A percentile compares a stretch with the other conserved stretches of the same genome.
Conservation (phyloP, 2,329 filamentous ascomycete species). For the Cladophialophora exuberans region DNA sequence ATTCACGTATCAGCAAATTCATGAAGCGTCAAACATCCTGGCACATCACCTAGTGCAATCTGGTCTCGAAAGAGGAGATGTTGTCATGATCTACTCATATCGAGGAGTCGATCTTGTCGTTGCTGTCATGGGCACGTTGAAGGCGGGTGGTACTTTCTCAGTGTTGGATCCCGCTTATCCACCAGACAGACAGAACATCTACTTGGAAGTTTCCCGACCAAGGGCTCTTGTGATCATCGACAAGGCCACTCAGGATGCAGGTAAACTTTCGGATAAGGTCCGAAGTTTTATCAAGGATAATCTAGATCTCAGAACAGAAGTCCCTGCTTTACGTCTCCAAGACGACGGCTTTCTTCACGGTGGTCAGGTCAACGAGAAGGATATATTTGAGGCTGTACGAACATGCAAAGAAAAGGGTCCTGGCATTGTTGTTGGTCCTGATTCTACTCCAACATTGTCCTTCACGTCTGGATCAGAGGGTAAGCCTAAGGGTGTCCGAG, state of each 20-base stretch:
- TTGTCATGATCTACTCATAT: constrained; percentile 91
- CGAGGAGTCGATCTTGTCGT: constrained; percentile 77
- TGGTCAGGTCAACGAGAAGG: constrained; percentile 66
- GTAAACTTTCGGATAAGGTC: constrained; percentile 63
- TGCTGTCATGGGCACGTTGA: constrained; percentile 75
- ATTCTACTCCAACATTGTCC: constrained; percentile 75
- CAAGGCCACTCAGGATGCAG: constrained; percentile 70
- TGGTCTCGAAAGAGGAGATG: constrained; percentile 77
- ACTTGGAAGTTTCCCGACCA: constrained; percentile 78
- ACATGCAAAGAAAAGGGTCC: constrained; percentile 61
- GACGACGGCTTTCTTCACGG: constrained; percentile 75
- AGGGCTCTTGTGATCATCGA: constrained; percentile 73
- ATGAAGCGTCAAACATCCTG: constrained; percentile 78
- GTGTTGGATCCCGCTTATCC: constrained; percentile 81
- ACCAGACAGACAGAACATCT: constrained; percentile 77
- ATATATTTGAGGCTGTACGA: constrained; percentile 64
- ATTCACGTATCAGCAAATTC: constrained; percentile 85
- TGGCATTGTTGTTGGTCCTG: constrained; percentile 79
- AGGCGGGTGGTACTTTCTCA: constrained; percentile 62
- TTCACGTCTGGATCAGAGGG: constrained; percentile 78
- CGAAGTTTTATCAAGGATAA: constrained; percentile 72
- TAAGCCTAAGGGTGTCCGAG: constrained; percentile 81
- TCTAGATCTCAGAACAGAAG: constrained; percentile 70
- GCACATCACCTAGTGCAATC: constrained; percentile 76
- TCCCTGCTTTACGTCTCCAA: constrained; percentile 72